Conservation (phyloP, 148 eudicot genomes). For the Salicornia ramosissima region DNA sequence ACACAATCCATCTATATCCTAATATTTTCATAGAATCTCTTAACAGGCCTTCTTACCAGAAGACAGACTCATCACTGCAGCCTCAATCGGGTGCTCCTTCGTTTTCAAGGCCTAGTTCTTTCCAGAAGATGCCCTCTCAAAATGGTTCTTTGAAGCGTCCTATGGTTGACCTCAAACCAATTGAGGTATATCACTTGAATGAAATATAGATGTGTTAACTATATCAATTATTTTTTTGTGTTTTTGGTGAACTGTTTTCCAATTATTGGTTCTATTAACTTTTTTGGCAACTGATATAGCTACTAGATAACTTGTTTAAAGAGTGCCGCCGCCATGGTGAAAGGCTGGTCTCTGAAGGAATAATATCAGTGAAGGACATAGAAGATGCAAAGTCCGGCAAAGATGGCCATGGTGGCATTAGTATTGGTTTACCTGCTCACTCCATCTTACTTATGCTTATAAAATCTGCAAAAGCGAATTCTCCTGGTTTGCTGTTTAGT, state of each 20-base stretch:
- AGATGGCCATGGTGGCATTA: conserved; percentile 44
- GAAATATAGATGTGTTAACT: neutral
- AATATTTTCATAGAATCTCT: neutral
- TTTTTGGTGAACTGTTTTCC: neutral
- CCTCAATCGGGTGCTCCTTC: conserved; percentile 40
- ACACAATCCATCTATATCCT: neutral
- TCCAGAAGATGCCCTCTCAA: conserved; percentile 46
- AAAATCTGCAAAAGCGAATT: conserved; percentile 70
- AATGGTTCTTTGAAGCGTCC: conserved; percentile 40
- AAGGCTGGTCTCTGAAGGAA: conserved; percentile 51
- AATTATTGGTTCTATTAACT: neutral
- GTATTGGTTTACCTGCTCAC: conserved; percentile 80
- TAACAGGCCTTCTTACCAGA: conserved; percentile 66
- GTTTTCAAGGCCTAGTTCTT: conserved; percentile 48
- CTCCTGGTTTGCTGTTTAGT: conserved; percentile 69
- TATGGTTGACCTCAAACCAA: conserved; percentile 66
- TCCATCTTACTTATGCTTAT: conserved; percentile 59
- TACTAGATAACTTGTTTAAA: conserved; percentile 55
- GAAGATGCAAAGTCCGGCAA: conserved; percentile 68
- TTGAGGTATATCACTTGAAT: conserved; percentile 49
- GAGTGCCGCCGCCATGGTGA: conserved; percentile 62
- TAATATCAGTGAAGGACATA: conserved; percentile 61
- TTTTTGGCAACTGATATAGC: conserved; percentile 30
- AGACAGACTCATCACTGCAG: conserved; percentile 31
- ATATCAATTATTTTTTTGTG: neutral